Base-by-base conservation (phyloP, 768 basidiomycete genomes). In the Aureoboletus auriporus region DNA sequence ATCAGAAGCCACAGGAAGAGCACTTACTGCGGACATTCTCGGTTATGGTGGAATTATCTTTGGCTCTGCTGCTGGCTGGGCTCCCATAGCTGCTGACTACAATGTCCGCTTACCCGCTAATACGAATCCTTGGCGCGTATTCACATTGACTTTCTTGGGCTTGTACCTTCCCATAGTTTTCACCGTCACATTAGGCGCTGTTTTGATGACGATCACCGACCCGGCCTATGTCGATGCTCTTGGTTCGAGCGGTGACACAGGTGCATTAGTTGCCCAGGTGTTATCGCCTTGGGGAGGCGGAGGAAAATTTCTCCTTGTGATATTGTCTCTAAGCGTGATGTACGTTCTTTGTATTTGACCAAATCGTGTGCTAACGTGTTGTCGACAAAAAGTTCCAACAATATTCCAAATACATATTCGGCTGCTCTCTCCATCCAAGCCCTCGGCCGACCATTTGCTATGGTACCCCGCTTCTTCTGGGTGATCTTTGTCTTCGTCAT, bases 41-140 rank as follows among this genome's bases (percentile, higher is more conserved):
- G 69, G 71, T 48, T 82, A 77, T 45, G 76, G 78, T 23, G 74
- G 71, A 1, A 75, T 79, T 55, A 63, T 79, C 27, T 80, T 79
- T 58, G 76, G 74, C 2, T 69, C 70, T 0, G 66, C 72, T 33
- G 62, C 71, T 8, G 76, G 79, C 55, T 78, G 76, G 78, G 73
- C 75, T 0, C 72, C 76, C 2, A 54, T 80, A 1, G 78, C 77
- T 3, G 78, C 79, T 6, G 79, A 80, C 58, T 80, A 77, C 58
- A 79, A 78, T 53, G 74, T 73, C 52, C 68, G 73, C 23, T 62
- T 80, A 0, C 79, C 79, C 0, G 71, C 53, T 2, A 56, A 75
- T 44, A 77, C 73, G 5, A 65, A 70, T 12, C 59, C 71, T 17
- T 59, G 61, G 45, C 71, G 71, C 26, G 68, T 80, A 14, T 80